These are phyloP conservation scores for Populus tomentosa DNA, from an alignment of 441 rosid species.

Conservation along the genomic window DNA sequence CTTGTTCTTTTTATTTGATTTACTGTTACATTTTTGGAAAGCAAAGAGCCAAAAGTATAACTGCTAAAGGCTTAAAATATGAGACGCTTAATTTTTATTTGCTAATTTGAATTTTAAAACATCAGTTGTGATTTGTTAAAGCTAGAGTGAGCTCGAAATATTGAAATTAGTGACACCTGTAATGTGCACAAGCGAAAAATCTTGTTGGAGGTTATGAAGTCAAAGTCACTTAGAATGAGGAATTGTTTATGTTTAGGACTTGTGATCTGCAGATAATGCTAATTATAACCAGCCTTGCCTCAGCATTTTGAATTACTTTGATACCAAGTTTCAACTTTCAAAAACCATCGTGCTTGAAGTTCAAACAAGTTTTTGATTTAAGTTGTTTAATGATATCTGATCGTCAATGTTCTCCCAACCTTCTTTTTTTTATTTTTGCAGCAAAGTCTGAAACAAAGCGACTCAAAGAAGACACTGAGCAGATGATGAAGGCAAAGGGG, in stretches of 20 bases:
- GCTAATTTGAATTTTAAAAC: background rate
- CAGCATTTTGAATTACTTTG: background rate
- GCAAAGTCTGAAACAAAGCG: conserved; percentile 46
- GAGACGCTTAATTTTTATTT: background rate
- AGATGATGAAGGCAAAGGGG: conserved; percentile 50
- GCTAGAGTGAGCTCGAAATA: background rate
- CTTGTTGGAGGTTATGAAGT: background rate
- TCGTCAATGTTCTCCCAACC: background rate
- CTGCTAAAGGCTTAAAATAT: background rate
- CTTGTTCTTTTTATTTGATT: too few relatives aligned
- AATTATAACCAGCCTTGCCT: background rate
- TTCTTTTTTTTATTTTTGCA: conserved; percentile 22
- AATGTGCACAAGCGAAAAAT: background rate
- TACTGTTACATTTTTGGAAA: background rate
- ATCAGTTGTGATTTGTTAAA: background rate
- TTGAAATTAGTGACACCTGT: background rate
- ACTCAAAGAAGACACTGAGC: conserved; percentile 48
- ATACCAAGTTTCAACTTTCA: too few relatives aligned
- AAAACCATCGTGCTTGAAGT: background rate
- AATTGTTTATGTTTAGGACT: background rate
- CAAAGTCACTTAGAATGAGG: background rate
- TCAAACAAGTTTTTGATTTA: background rate
- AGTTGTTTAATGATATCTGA: background rate
- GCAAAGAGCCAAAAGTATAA: background rate
- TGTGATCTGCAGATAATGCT: background rate